Base-by-base conservation (phyloP, 2,329 filamentous ascomycete species). In the Pseudogymnoascus sp. region DNA sequence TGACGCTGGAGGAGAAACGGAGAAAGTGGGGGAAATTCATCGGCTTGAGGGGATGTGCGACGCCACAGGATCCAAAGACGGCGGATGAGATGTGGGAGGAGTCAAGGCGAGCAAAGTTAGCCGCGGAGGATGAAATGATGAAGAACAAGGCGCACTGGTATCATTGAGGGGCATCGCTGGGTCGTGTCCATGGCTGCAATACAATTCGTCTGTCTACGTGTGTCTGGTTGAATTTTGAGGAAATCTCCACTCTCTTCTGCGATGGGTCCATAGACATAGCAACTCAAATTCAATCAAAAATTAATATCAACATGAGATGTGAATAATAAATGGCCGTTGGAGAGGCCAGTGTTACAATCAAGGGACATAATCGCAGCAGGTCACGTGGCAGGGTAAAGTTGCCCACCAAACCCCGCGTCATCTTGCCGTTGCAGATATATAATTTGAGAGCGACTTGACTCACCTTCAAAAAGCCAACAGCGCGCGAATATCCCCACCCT, bases 21-120 rank as follows among this genome's bases (percentile, higher is more conserved):
- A 76, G 86, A 63, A 84, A 84, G 73, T 82, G 90, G 69, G 88
- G 87, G 48, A 77, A 81, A 65, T 91, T 91, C 65, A 89, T 90
- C 69, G 88, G 88, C 10, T 74, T 91, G 60, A 74, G 82, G 57
- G 86, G 85, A 1, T 81, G 81, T 66, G 79, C 83, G 64, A 80
- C 77, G 30, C 80, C 80, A 18, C 64, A 70, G 3, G 26, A 38
- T 19, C 15, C 63, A 6, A 59, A 62, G 58, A 68, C 41, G 15
- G 63, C 64, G 34, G 62, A 64, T 37, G 68, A 69, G 58, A 64
- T 67, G n/a, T 74, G 74, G 71, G 75, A 78, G 68, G 74, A 75
- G 63, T 72, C 74, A 45, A 57, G 18, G 55, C 13, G 30, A 12
- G 21, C 37, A 2, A 37, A n/a, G 55, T n/a, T 35, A 33, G 33